Evolutionary conservation across 768 basidiomycete species (phyloP).

Genomic region (Piloderma croceum): DNA sequence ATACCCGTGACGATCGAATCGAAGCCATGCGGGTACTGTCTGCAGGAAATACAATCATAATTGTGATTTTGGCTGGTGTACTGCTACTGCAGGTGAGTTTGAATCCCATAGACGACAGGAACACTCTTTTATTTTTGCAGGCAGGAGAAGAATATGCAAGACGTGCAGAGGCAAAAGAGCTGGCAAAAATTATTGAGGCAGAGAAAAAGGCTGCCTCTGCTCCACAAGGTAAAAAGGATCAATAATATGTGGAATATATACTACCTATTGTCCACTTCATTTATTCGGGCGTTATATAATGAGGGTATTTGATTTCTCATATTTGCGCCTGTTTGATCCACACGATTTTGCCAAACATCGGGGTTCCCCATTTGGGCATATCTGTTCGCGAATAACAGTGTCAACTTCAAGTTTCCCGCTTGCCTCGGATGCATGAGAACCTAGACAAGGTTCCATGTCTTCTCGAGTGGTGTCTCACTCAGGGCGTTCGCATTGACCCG

Average conservation of each 20-base stretch:
- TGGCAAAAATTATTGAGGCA: slow-evolving; percentile 35
- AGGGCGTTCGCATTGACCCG: slow-evolving; percentile 25
- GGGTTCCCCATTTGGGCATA: no score
- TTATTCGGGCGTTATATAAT: no score
- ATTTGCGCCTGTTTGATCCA: no score
- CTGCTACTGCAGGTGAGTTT: slow-evolving; percentile 65
- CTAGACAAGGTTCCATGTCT: no score
- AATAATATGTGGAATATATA: slow-evolving; percentile 1
- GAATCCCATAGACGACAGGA: slow-evolving; percentile 9
- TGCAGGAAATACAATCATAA: slow-evolving; percentile 84
- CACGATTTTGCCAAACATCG: no score
- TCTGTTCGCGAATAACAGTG: no score
- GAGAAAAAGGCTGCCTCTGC: slow-evolving; percentile 16
- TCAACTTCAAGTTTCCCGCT: no score
- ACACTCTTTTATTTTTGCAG: slow-evolving; percentile 32
- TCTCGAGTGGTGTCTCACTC: slow-evolving; percentile 26
- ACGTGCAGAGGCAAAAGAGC: slow-evolving; percentile 47
- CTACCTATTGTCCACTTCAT: slow-evolving; percentile 16
- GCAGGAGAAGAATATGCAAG: slow-evolving; percentile 82
- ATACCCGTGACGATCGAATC: slow-evolving; percentile 60
- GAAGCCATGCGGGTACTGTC: slow-evolving; percentile 78
- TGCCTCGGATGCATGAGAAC: no score
- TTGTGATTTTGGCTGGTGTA: slow-evolving; percentile 58
- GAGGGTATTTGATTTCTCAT: no score
- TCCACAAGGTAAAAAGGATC: slow-evolving; percentile 3